Conservation (phyloP, 345 rosid species). For the Dimocarpus longan region DNA sequence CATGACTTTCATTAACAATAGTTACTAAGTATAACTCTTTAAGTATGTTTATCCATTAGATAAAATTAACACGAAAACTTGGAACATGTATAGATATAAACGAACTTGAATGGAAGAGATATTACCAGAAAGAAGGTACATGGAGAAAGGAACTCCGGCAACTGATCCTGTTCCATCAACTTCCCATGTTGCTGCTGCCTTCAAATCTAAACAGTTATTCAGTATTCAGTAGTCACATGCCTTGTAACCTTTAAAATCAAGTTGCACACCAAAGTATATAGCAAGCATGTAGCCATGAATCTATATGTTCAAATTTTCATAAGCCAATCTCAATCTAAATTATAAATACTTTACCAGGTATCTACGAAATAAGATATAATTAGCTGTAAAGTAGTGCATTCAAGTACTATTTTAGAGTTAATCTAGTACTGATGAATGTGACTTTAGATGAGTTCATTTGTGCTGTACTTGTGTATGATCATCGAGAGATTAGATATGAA, state of each 20-base stretch:
- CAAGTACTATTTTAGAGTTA: background rate
- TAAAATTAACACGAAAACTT: background rate
- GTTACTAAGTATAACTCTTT: conserved; percentile 7
- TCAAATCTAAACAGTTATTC: conserved; percentile 49
- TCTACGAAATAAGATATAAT: background rate
- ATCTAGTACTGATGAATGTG: background rate
- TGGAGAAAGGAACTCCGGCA: conserved; percentile 68
- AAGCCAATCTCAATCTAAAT: background rate
- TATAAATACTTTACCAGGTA: background rate
- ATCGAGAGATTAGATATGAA: background rate
- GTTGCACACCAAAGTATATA: background rate
- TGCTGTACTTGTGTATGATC: background rate
- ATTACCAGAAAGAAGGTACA: conserved; percentile 91
- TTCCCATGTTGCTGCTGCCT: conserved; percentile 96
- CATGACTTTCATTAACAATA: background rate
- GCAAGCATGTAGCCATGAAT: background rate
- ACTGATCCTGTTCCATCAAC: conserved; percentile 76
- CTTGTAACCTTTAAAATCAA: conserved; percentile 9
- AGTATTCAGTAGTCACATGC: background rate
- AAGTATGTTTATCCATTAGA: background rate
- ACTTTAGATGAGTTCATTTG: background rate
- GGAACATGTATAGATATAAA: background rate
- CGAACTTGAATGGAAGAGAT: conserved; percentile 12
- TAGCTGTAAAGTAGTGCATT: background rate
- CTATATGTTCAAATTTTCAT: background rate